Base-by-base conservation (phyloP, 352 stramenopile species). In the Phytophthora agathidicida region DNA sequence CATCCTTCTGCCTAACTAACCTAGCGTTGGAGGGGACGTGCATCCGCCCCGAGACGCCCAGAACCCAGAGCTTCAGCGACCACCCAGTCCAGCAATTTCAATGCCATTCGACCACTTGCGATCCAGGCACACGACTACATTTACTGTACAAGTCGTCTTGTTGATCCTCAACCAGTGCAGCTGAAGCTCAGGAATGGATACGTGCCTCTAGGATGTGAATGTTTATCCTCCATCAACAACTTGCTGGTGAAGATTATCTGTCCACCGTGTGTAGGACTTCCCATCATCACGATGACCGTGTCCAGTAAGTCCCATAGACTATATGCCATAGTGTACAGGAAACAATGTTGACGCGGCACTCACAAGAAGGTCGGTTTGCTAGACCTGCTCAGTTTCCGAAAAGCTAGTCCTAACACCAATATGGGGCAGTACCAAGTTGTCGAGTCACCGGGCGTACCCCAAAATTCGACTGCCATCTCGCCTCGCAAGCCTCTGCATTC, bases 361-460 rank as follows among this genome's bases (percentile, higher is more conserved):
- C 10, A 28, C 27, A 28, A 39, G 30, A 13, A 11, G 27, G 13
- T 37, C 27, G 41, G 20, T 42, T 41, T 19, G 16, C 11, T 14
- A 38, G 1, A 11, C 20, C 20, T 53, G 14, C 17, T 42, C 59
- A 68, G 24, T 68, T 68, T 55, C 13, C 22, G 16, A 43, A 17
- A 56, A 13, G 27, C 20, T 14, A 39, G 14, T 23, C 16, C 44
- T 32, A 17, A 19, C 7, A 30, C 27, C 14, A 62, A 57, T n/a
- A n/a, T n/a, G n/a, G n/a, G n/a, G 50, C 42, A 2, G 7, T 56
- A 63, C 36, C 51, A 62, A 62, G 59, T 30, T n/a, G 28, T 57
- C 14, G 44, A 53, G n/a, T 63, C 51, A 1, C 52, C 50, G 28
- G 32, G 16, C 13, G 5, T 35, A 48, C 16, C 22, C 14, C 43